Evolutionary conservation across 495 filamentous ascomycete genomes (phyloP).

Genomic region (Talaromyces proteolyticus): DNA sequence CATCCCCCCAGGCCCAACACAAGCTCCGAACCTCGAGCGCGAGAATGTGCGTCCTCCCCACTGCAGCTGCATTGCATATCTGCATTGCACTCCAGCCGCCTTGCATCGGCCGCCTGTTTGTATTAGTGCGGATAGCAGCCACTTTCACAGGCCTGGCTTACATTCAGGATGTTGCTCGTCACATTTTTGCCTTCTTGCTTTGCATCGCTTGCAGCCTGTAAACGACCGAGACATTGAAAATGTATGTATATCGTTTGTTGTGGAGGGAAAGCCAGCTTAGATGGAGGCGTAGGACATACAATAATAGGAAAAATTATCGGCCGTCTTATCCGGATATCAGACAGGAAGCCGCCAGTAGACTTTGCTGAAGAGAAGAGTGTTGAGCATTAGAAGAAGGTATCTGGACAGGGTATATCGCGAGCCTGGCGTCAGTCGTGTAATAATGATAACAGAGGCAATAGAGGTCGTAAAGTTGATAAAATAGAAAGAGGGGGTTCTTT

Average conservation of each 20-base stretch:
- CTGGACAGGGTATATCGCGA: too few relatives aligned
- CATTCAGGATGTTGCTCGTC: slow-evolving; percentile 10
- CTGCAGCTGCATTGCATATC: slow-evolving; percentile 34
- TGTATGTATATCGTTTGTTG: too few relatives aligned
- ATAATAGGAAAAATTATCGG: background rate
- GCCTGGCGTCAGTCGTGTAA: too few relatives aligned
- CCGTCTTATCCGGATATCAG: too few relatives aligned
- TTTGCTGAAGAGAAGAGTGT: too few relatives aligned
- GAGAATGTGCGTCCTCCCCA: slow-evolving; percentile 38
- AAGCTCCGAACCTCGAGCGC: slow-evolving; percentile 40
- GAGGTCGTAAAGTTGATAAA: too few relatives aligned
- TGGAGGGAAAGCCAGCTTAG: too few relatives aligned
- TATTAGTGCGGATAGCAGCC: background rate
- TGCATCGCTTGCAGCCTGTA: slow-evolving; percentile 17
- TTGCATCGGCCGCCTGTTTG: slow-evolving; percentile 10
- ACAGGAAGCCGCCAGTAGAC: too few relatives aligned
- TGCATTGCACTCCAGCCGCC: slow-evolving; percentile 26
- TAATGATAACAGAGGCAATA: too few relatives aligned
- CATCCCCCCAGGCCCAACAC: slow-evolving; percentile 36
- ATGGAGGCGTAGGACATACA: too few relatives aligned
- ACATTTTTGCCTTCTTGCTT: slow-evolving; percentile 12
- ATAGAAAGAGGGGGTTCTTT: background rate
- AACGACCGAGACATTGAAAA: slow-evolving; percentile 40
- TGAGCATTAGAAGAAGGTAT: too few relatives aligned
- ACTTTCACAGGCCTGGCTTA: background rate